Evolutionary conservation across 208 protist species (phyloP).

Genomic region (Leishmania tarentolae): DNA sequence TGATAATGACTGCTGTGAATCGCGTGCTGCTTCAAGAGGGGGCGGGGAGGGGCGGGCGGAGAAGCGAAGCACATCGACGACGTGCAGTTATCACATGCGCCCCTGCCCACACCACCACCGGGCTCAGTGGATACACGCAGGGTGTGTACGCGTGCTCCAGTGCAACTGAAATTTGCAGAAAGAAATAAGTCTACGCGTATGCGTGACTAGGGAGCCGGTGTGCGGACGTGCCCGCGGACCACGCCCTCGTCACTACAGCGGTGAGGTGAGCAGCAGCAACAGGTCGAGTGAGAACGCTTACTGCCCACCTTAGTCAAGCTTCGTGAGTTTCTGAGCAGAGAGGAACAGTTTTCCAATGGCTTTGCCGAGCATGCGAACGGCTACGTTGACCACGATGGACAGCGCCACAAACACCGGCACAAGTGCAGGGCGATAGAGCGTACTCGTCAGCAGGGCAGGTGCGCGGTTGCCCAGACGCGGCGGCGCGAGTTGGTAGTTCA

Average conservation of each 20-base stretch:
- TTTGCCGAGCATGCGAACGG: constrained; percentile 22
- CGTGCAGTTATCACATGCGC: neutral
- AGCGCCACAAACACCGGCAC: constrained; percentile 44
- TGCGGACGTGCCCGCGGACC: neutral
- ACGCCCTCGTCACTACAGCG: neutral
- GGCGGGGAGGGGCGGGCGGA: neutral
- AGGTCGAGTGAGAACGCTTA: neutral
- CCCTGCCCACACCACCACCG: neutral
- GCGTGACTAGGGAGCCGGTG: neutral
- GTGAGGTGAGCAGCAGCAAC: constrained; percentile 1
- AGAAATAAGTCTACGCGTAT: neutral
- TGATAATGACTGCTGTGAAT: neutral
- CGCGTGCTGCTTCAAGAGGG: neutral
- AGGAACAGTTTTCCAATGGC: neutral
- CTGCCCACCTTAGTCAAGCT: neutral
- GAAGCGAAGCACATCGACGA: neutral
- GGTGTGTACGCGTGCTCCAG: neutral
- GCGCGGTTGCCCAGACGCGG: constrained; percentile 37
- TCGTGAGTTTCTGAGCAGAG: neutral
- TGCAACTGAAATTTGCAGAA: neutral
- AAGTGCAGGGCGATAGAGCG: constrained; percentile 46
- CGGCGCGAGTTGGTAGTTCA: constrained; percentile 81
- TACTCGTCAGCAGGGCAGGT: constrained; percentile 13
- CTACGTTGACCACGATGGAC: constrained; percentile 32
- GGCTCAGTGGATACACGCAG: neutral